These are phyloP conservation scores for Butyriboletus loyo DNA, from an alignment of 768 basidiomycete species.

Conservation along the genomic window DNA sequence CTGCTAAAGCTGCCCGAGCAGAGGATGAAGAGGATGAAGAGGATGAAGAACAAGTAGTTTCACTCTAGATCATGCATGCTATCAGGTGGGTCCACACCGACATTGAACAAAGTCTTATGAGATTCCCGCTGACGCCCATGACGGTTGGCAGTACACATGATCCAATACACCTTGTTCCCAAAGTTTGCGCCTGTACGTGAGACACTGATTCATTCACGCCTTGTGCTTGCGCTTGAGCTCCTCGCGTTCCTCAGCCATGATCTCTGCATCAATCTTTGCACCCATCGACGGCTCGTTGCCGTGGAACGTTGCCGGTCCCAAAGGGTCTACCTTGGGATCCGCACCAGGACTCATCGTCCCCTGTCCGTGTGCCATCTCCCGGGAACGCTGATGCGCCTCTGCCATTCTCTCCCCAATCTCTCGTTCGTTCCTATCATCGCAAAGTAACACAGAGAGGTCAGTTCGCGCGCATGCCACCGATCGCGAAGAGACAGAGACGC, in stretches of 20 bases:
- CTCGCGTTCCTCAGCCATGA: conserved; percentile 52
- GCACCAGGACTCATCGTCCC: conserved; percentile 29
- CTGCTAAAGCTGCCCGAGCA: conserved; percentile 37
- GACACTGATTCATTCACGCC: conserved; percentile 12
- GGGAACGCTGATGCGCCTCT: conserved; percentile 32
- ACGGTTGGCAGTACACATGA: background rate
- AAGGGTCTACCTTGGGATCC: conserved; percentile 41
- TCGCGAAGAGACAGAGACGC: background rate
- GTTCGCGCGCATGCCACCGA: background rate
- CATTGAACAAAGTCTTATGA: background rate
- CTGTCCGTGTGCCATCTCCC: conserved; percentile 22
- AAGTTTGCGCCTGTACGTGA: background rate
- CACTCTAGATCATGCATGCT: background rate
- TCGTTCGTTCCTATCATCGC: conserved; percentile 39
- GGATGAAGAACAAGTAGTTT: conserved; percentile 32
- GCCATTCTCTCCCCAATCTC: conserved; percentile 38
- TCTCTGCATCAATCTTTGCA: conserved; percentile 55
- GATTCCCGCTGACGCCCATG: background rate
- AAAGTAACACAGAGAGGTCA: background rate
- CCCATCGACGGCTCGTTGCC: conserved; percentile 58
- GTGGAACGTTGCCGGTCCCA: conserved; percentile 48
- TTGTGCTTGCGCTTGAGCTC: conserved; percentile 43
- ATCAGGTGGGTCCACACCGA: background rate
- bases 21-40: conserved; percentile 47
- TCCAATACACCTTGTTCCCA: background rate